A percentile compares a stretch with the other conserved stretches of the same genome.
phyloP scores from a whole-genome alignment of 140 eudicot genomes.

The Erigeron philadelphicus region DNA sequence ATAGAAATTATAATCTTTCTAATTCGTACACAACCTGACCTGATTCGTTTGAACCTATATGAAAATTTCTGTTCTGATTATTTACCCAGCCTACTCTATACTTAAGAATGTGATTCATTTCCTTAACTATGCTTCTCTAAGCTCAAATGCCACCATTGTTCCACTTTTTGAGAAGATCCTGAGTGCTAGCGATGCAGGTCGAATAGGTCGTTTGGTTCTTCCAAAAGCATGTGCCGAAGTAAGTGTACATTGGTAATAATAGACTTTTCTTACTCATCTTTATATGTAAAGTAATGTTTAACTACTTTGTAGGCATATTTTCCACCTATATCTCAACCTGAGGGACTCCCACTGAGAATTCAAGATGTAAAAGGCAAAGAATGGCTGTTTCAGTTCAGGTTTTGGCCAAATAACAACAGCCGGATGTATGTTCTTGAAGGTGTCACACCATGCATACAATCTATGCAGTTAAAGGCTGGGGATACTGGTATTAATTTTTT shows the following conservation, averaged over 20 bases:
- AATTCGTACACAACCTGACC: not conserved
- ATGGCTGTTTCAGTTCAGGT: slow-evolving; percentile 95
- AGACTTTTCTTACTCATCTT: not conserved
- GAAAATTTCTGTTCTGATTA: not conserved
- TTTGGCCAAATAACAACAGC: slow-evolving; percentile 99
- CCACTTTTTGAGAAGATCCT: slow-evolving; percentile 92
- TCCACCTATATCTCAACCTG: slow-evolving; percentile 97
- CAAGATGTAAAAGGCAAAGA: slow-evolving; percentile 98
- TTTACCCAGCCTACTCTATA: not conserved
- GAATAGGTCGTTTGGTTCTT: slow-evolving; percentile 97
- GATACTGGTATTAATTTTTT: slow-evolving; percentile 68
- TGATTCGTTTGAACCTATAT: not conserved
- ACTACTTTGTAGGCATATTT: slow-evolving; percentile 74
- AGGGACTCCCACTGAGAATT: slow-evolving; percentile 87
- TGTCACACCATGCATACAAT: slow-evolving; percentile 97
- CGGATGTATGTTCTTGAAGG: slow-evolving; percentile 99
- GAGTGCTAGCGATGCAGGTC: slow-evolving; percentile 99
- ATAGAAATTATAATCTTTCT: too few relatives aligned
- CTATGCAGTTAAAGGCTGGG: slow-evolving; percentile 97
- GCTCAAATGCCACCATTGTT: slow-evolving; percentile 85
- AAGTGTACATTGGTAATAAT: slow-evolving; percentile 24
- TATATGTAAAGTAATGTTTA: slow-evolving; percentile 10
- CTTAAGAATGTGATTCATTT: slow-evolving; percentile 14
- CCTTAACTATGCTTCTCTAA: slow-evolving; percentile 47
- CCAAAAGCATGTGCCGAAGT: slow-evolving; percentile 99